phyloP scores from a whole-genome alignment of 2,329 filamentous ascomycete species.

The Xylaria sp. region DNA sequence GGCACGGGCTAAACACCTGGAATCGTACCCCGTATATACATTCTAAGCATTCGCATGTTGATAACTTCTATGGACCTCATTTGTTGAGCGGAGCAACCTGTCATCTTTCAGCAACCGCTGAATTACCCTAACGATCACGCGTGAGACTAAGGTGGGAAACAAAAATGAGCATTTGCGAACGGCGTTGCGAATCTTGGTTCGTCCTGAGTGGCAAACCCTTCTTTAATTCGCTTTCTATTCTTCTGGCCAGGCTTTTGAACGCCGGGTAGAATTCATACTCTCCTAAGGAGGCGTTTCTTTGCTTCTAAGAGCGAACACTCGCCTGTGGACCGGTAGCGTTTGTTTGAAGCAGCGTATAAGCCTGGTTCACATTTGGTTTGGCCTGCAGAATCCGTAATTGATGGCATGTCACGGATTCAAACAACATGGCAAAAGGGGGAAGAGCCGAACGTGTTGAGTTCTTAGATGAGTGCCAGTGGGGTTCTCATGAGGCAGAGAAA shows the following conservation, averaged over 20 bases:
- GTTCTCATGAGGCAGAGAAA: background rate
- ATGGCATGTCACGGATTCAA: conserved; percentile 11
- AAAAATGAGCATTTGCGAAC: conserved; percentile 48
- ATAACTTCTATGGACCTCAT: conserved; percentile 39
- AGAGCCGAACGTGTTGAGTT: background rate
- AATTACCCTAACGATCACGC: conserved; percentile 44
- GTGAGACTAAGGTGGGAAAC: conserved; percentile 46
- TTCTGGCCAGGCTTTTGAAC: conserved; percentile 32
- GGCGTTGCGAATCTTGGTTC: conserved; percentile 48
- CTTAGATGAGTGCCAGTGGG: background rate
- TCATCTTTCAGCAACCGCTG: conserved; percentile 35
- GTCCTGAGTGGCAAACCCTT: conserved; percentile 27
- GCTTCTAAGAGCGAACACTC: conserved; percentile 38
- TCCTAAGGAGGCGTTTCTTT: conserved; percentile 41
- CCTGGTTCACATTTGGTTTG: conserved; percentile 42
- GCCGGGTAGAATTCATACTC: conserved; percentile 23
- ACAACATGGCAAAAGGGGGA: conserved; percentile 8
- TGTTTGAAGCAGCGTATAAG: conserved; percentile 48
- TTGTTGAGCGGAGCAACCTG: conserved; percentile 35
- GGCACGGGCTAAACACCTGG: conserved; percentile 53
- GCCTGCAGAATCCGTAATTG: conserved; percentile 24
- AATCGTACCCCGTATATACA: conserved; percentile 42
- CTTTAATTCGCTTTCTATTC: conserved; percentile 37
- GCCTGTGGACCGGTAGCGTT: conserved; percentile 38
- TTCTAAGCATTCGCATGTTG: conserved; percentile 38